Conservation (phyloP, 2,329 filamentous ascomycete genomes). For the Phoma sp. region DNA sequence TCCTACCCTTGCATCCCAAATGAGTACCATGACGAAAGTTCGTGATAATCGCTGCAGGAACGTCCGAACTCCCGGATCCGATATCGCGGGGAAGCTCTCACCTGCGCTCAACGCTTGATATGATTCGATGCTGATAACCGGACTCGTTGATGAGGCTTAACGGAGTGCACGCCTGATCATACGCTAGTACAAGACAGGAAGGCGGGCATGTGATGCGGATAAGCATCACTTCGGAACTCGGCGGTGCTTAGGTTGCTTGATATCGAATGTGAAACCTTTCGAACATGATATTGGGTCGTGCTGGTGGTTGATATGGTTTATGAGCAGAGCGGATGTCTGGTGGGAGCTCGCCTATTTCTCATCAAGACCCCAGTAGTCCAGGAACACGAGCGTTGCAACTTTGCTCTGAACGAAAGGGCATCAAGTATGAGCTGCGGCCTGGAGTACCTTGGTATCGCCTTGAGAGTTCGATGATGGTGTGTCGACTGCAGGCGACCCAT, state of each 20-base stretch:
- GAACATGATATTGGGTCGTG: too few relatives aligned
- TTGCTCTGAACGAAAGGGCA: too few relatives aligned
- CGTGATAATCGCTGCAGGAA: conserved; percentile 15
- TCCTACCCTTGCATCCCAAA: not conserved
- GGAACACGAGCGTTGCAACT: too few relatives aligned
- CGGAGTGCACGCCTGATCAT: conserved; percentile 1
- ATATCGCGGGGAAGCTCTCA: conserved; percentile 10
- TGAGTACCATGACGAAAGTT: not conserved
- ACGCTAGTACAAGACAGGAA: conserved; percentile 10
- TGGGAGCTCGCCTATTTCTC: too few relatives aligned
- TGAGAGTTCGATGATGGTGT: not conserved
- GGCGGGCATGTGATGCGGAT: conserved; percentile 9
- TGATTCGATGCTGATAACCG: conserved; percentile 17
- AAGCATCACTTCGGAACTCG: conserved; percentile 16
- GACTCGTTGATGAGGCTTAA: conserved; percentile 1
- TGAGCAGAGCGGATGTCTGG: too few relatives aligned
- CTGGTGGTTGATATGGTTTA: too few relatives aligned
- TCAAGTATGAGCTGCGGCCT: not conserved
- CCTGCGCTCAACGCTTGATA: not conserved
- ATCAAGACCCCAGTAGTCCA: too few relatives aligned
- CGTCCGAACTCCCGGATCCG: not conserved
- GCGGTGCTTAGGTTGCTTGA: not conserved
- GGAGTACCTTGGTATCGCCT: too few relatives aligned
- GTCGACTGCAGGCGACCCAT: not conserved
- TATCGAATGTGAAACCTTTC: too few relatives aligned